Evolutionary conservation across 78 protist genomes (phyloP).

Genomic region (slime mould (Dictyostelium discoideum)): DNA sequence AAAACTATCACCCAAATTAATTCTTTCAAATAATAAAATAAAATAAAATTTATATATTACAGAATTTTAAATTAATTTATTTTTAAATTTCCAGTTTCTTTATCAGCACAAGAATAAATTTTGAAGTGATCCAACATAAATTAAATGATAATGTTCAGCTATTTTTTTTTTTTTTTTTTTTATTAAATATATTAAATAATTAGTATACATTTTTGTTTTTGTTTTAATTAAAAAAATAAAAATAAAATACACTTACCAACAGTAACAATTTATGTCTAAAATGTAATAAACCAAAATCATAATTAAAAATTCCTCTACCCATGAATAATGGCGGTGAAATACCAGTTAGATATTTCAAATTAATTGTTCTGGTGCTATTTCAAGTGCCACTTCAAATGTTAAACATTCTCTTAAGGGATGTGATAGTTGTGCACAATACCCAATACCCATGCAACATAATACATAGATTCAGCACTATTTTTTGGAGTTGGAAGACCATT

Average conservation of each 20-base stretch:
- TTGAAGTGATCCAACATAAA: slow-evolving; percentile 31
- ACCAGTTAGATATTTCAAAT: slow-evolving; percentile 27
- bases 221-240: background rate
- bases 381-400: too few species aligned
- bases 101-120: slow-evolving; percentile 4
- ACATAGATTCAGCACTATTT: too few species aligned
- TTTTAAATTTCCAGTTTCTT: slow-evolving; percentile 39
- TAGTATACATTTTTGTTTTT: background rate
- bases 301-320: slow-evolving; percentile 80
- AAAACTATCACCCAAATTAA: too few species aligned
- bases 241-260: slow-evolving; percentile 69
- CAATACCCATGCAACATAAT: too few species aligned
- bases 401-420: too few species aligned
- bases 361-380: too few species aligned
- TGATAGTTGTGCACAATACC: too few species aligned
- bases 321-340: slow-evolving; percentile 78
- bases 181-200: background rate
- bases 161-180: background rate
- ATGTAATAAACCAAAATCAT: slow-evolving; percentile 77
- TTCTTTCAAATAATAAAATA: too few species aligned
- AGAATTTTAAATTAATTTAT: slow-evolving; percentile 25
- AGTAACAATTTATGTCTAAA: slow-evolving; percentile 26
- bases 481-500: too few species aligned
- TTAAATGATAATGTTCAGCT: slow-evolving; percentile 46
- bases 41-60: background rate